Evolutionary conservation across 1,139 yeast species (phyloP), one percentile per base, ranked within the genome.

Genomic region (Candida tetrigidarum): DNA sequence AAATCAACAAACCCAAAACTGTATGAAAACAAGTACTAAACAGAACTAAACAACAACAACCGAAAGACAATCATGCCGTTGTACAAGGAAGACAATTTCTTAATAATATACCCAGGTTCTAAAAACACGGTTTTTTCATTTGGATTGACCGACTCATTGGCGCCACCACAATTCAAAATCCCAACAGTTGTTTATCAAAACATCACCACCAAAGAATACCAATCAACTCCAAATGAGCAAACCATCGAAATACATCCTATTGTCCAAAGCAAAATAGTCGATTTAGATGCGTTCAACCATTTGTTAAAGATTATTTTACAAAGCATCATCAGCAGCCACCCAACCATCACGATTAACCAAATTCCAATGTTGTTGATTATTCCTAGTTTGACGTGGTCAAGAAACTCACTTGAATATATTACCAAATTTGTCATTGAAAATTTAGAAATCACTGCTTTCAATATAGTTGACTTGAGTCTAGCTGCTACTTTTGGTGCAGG

Each of bases 91-190:
- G 84, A 80, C 50, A 76, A 76, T 61, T 75, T 79, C 54, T 66
- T 76, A 67, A 80, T 91, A 42, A 80, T 92, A 36, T 84, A 89
- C 48, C 90, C 96, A 1, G 96, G 97, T n/a, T 84, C 96, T 2
- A 74, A 70, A 46, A 68, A 77, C 45, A 89, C 97, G 1, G 69
- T 85, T 45, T 88, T 88, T 36, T 86, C 86, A 54, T 84, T 88
- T 60, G 97, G 97, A 2, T 70, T 92, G 36, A 84, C 82, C 43
- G 97, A 92, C 52, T 76, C 89, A 1, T 75, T 89, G 51, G 69
- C 87, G 3, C 91, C 96, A 2, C 96, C 97, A 1, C 80, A 82
- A 39, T 80, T 79, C 53, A 81, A 81, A 49, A 72, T 91, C 32
- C 96, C 97, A 10, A 82, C 96, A 0, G 73, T 74, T 26, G 96